These are phyloP conservation scores for Spathaspora boniae DNA, from an alignment of 805 yeast genomes.

Conservation along the genomic window DNA sequence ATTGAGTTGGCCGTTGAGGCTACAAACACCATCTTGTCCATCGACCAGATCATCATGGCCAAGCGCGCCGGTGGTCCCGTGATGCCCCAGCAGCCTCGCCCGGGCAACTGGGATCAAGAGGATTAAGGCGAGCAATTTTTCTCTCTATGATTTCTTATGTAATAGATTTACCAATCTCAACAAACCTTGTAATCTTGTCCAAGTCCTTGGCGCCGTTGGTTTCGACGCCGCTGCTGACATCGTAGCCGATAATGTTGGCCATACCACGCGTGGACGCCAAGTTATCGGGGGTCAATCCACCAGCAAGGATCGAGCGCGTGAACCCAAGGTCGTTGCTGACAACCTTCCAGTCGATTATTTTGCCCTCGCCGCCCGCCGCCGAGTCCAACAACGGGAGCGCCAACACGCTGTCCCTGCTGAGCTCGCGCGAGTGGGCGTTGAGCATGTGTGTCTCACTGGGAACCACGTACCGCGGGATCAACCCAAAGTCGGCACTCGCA, in stretches of 20 bases:
- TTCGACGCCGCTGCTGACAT: constrained; percentile 95
- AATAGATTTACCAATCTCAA: constrained; percentile 45
- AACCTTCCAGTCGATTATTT: constrained; percentile 64
- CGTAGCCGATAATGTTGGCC: constrained; percentile 78
- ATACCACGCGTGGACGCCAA: constrained; percentile 50
- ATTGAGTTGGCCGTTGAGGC: constrained; percentile 94
- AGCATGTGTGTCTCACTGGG: constrained; percentile 51
- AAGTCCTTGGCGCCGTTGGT: constrained; percentile 65
- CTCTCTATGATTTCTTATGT: constrained; percentile 2
- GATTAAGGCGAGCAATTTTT: constrained; percentile 42
- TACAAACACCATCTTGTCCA: constrained; percentile 82
- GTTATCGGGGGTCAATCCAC: constrained; percentile 81
- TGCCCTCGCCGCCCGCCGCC: constrained; percentile 91
- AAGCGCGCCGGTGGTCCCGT: constrained; percentile 98
- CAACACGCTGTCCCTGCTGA: constrained; percentile 27
- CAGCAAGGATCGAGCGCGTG: constrained; percentile 68
- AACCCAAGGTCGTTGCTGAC: constrained; percentile 35
- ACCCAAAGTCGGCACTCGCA: constrained; percentile 45
- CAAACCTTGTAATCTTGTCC: constrained; percentile 56
- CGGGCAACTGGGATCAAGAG: constrained; percentile 95
- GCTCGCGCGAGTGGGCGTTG: constrained; percentile 9
- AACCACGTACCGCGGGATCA: constrained; percentile 65
- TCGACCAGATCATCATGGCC: constrained; percentile 98
- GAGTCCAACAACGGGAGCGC: constrained; percentile 72
- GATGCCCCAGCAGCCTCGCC: constrained; percentile 78